Base-by-base conservation (phyloP, 106 monocot species). In the Dioscorea dumetorum region DNA sequence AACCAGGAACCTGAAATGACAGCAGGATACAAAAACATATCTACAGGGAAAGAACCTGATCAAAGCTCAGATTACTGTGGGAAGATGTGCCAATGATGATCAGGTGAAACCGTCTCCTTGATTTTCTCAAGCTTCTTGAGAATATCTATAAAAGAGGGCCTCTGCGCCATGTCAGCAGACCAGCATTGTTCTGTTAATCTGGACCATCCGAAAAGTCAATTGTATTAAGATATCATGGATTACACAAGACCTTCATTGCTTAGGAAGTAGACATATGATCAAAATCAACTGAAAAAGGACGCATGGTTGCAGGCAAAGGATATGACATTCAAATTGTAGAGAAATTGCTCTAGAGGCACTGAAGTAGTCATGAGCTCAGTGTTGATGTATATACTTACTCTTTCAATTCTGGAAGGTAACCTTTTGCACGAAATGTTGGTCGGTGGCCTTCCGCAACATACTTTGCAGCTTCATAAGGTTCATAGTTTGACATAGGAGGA, bases 381-480 rank as follows among this genome's bases (percentile, higher is more conserved):
- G 10, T 41, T 41, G 41, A 41, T 41, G 41, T 41, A 41, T 41
- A 41, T 41, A 10, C 85, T 72, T 77, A 91, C 95, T 95, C 88
- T 67, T 63, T 88, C 58, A 95, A 66, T 21, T 91, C 95, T 16
- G 77, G 82, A 70, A 80, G 67, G 22, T 69, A 76, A 68, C 82
- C 82, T 84, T 86, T 95, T 11, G 88, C 65, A 64, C 83, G 88
- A 70, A 91, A 95, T 21, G 60, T 20, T 24, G 91, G 95, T 13
- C 91, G 80, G 58, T 74, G 83, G 51, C 95, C 95, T 18, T 91
- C 95, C 41, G 91, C 74, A 19, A 91, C 82, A 71, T 76, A 73
- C 53, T 84, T 95, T 49, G 95, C 91, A 60, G 95, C 95, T 72
- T 95, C 91, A 64, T 91, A 91, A n/a, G 95, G 91, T 77, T 95